A percentile compares a stretch with the other conserved stretches of the same genome.
phyloP scores from a whole-genome alignment of 148 eudicot genomes.

The Talinum fruticosum region DNA sequence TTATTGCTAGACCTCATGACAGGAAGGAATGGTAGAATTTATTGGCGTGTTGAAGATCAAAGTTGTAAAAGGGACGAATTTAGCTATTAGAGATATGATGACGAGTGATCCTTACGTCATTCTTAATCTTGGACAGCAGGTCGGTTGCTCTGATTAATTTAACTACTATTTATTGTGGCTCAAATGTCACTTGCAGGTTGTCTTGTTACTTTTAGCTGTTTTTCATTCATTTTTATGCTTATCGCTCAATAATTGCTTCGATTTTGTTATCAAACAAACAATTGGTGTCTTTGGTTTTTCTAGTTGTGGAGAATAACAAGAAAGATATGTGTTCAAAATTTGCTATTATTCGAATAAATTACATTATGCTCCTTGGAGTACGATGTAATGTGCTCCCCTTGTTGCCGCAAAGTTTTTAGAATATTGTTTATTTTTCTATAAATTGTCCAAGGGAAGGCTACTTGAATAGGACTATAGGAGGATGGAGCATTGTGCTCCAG shows the following conservation, averaged over 20 bases:
- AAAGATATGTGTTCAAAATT: neutral
- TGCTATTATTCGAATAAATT: neutral
- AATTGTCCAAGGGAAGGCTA: too few relatives aligned
- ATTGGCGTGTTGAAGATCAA: slow-evolving; percentile 77
- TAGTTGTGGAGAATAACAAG: neutral
- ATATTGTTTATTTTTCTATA: too few relatives aligned
- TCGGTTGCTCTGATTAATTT: slow-evolving; percentile 28
- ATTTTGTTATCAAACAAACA: neutral
- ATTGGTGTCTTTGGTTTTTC: neutral
- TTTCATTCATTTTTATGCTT: neutral
- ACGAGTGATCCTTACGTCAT: slow-evolving; percentile 94
- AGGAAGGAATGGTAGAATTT: slow-evolving; percentile 95
- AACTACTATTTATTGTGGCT: neutral
- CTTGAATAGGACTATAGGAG: too few relatives aligned
- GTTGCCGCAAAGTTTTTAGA: too few relatives aligned
- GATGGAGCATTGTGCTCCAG: too few relatives aligned
- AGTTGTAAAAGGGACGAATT: slow-evolving; percentile 84
- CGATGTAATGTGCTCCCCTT: too few relatives aligned
- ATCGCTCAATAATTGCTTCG: neutral
- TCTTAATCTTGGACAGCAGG: slow-evolving; percentile 82
- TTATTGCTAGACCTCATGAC: slow-evolving; percentile 28
- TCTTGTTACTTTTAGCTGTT: neutral
- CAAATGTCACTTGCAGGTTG: neutral
- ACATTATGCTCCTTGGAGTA: too few relatives aligned
- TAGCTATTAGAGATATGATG: slow-evolving; percentile 88